Conservation (phyloP, 306 rosid genomes). For the Malus sieversii region DNA sequence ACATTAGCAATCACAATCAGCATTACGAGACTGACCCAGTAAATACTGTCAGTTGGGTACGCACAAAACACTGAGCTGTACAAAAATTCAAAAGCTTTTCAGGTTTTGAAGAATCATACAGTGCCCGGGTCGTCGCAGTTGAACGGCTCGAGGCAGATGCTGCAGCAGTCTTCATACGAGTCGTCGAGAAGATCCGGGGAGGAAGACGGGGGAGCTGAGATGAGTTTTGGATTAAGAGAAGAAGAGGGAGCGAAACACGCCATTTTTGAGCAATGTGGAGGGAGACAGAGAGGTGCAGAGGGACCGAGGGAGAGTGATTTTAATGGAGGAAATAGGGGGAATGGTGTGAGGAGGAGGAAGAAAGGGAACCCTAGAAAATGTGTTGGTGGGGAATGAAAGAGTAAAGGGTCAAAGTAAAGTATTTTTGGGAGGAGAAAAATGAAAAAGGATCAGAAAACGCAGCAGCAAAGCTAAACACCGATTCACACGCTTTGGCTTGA, state of each 20-base stretch:
- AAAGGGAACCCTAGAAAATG: slow-evolving; percentile 42
- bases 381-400: slow-evolving; percentile 1
- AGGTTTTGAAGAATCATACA: slow-evolving; percentile 31
- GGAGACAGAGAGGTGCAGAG: background rate
- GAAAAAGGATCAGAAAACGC: slow-evolving; percentile 25
- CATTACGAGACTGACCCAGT: background rate
- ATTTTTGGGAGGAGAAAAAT: background rate
- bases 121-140: slow-evolving; percentile 57
- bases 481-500: slow-evolving; percentile 53
- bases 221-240: slow-evolving; percentile 4
- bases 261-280: slow-evolving; percentile 26
- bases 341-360: slow-evolving; percentile 5
- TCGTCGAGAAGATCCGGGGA: slow-evolving; percentile 35
- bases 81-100: background rate
- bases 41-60: background rate
- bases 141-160: slow-evolving; percentile 81
- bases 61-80: background rate
- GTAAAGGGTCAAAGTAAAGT: slow-evolving; percentile 36
- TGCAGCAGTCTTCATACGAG: slow-evolving; percentile 61
- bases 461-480: slow-evolving; percentile 33
- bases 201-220: slow-evolving; percentile 25
- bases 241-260: slow-evolving; percentile 34
- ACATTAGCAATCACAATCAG: background rate
- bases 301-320: background rate
- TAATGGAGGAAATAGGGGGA: background rate